Base-by-base conservation (phyloP, 352 stramenopile species). In the Salisapilia sapeloensis region DNA sequence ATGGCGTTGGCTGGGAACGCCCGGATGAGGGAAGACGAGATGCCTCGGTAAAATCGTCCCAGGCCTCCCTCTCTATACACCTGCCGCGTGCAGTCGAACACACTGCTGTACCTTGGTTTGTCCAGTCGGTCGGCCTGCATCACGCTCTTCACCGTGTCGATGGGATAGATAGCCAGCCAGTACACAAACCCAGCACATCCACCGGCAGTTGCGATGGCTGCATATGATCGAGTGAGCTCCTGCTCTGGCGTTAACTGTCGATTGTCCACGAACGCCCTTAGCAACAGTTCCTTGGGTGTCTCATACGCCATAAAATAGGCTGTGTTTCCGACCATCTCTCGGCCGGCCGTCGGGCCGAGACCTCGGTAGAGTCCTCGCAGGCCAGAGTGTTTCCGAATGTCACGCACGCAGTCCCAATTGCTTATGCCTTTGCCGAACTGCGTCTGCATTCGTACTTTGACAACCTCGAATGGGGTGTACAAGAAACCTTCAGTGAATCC, bases 281-380 rank as follows among this genome's bases (percentile, higher is more conserved):
- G 31, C 35, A 89, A 29, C n/a, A 61, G 29, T 35, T 64, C 49
- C 41, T 84, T 89, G 14, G 43, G 56, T 9, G 54, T 60, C 51
- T 85, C 72, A 43, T 89, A 89, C 21, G 66, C 61, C 46, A 89
- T 56, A 27, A 89, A 89, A 42, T 89, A 89, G 30, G 65, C 60
- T 32, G 67, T 77, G 48, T 89, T 89, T 34, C 72, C 72, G 22
- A 89, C 47, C 69, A 89, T 85, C 47, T 89, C 72, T 20, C 70
- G 66, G 34, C 64, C 47, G 3, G 66, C 66, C 1, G 50, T 78
- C 6, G 69, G 69, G 23, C 60, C 47, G 24, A 85, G 50, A 4
- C 72, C 72, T 4, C 72, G 72, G 51, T 89, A 89, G 29, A 89
- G 56, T n/a, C 69, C 66, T 18, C 56, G 46, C 3, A 82, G 14